These are phyloP conservation scores for Colletotrichum eremochloae DNA, from an alignment of 2,329 filamentous ascomycete genomes.

Conservation along the genomic window DNA sequence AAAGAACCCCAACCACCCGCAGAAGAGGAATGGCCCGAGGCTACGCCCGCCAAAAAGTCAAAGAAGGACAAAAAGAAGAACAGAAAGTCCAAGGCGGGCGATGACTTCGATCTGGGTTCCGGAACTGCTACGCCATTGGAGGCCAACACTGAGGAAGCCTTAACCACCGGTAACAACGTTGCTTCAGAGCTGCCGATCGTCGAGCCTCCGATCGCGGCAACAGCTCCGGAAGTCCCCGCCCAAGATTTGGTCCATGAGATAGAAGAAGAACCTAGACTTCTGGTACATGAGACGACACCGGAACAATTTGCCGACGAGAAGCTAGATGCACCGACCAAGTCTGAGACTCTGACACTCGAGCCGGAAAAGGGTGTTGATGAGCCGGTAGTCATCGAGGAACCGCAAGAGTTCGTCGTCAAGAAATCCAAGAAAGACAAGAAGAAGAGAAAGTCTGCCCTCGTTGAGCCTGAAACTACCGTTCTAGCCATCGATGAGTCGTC, in stretches of 20 bases:
- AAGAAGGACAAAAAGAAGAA: slow-evolving; percentile 45
- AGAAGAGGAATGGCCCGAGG: slow-evolving; percentile 16
- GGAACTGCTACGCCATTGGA: slow-evolving; percentile 37
- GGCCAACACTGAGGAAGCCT: not conserved
- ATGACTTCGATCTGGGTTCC: slow-evolving; percentile 20
- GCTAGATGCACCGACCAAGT: too few relatives aligned
- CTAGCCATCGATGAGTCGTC: not conserved
- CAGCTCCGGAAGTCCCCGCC: not conserved
- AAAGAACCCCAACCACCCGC: not conserved
- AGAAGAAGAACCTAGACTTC: not conserved
- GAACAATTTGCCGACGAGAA: not conserved
- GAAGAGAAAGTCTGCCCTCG: slow-evolving; percentile 43
- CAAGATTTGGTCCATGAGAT: not conserved
- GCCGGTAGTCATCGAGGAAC: not conserved
- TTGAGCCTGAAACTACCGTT: slow-evolving; percentile 19
- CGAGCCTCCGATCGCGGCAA: not conserved
- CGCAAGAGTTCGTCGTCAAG: slow-evolving; percentile 40
- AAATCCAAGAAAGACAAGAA: slow-evolving; percentile 51
- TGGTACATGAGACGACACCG: not conserved
- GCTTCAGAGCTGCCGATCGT: not conserved
- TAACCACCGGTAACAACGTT: not conserved
- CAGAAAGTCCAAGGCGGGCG: slow-evolving; percentile 19
- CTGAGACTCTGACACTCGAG: not conserved
- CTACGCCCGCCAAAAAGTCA: slow-evolving; percentile 26
- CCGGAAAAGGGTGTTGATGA: not conserved